These are phyloP conservation scores for Meyerozyma sp. DNA, from an alignment of 1,139 yeast genomes.

Conservation along the genomic window DNA sequence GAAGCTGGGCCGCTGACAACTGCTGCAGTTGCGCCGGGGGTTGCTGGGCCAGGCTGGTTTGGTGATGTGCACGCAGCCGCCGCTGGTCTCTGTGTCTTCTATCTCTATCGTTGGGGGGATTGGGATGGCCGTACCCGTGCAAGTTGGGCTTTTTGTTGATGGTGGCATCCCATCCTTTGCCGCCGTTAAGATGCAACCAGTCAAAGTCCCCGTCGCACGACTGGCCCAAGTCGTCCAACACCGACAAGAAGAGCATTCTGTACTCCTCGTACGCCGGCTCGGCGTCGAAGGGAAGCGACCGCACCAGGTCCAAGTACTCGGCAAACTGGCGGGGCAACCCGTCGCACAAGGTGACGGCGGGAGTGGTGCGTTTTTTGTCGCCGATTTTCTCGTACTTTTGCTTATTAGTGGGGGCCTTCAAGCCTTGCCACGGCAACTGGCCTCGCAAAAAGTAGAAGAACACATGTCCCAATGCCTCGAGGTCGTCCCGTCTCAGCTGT, in stretches of 20 bases:
- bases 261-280: slow-evolving; percentile 91
- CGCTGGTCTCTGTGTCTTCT: slow-evolving; percentile 29
- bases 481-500: slow-evolving; percentile 91
- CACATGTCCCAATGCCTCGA: slow-evolving; percentile 94
- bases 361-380: slow-evolving; percentile 84
- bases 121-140: slow-evolving; percentile 80
- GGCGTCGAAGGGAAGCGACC: slow-evolving; percentile 83
- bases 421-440: slow-evolving; percentile 52
- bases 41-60: neutral
- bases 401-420: slow-evolving; percentile 75
- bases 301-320: slow-evolving; percentile 76
- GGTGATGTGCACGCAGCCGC: slow-evolving; percentile 1
- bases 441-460: slow-evolving; percentile 91
- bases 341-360: slow-evolving; percentile 70
- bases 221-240: slow-evolving; percentile 66
- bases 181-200: slow-evolving; percentile 91
- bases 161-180: slow-evolving; percentile 85
- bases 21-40: slow-evolving; percentile 20
- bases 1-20: slow-evolving; percentile 39
- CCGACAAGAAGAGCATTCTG: slow-evolving; percentile 68
- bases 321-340: slow-evolving; percentile 87
- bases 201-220: slow-evolving; percentile 84
- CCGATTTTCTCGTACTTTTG: slow-evolving; percentile 93
- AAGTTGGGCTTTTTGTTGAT: slow-evolving; percentile 83
- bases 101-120: slow-evolving; percentile 50